A percentile compares a stretch with the other conserved stretches of the same genome.
Conservation (phyloP, 257 asterid genomes). For the Scutellaria baicalensis region DNA sequence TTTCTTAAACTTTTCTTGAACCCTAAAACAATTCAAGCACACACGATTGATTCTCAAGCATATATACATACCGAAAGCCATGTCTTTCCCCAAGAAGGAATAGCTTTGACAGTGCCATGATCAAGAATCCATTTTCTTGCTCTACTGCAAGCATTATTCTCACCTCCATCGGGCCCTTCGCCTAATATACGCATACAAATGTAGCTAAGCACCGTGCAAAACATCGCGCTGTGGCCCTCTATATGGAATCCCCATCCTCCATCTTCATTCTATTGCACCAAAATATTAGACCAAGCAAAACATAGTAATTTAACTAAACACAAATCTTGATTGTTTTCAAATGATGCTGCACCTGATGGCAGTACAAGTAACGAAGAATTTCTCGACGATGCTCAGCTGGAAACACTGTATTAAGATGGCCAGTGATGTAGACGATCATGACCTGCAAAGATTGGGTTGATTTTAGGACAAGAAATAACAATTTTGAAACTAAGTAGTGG, state of each 20-base stretch:
- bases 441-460: conserved; percentile 29
- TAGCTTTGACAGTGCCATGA: conserved; percentile 58
- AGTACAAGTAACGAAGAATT: conserved; percentile 60
- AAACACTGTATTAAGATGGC: conserved; percentile 53
- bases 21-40: background rate
- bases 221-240: conserved; percentile 79
- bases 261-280: conserved; percentile 51
- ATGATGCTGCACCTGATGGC: conserved; percentile 87
- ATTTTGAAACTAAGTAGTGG: too few species aligned
- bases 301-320: too few species aligned
- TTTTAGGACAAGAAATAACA: too few species aligned
- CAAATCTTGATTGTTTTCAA: too few species aligned
- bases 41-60: too few species aligned
- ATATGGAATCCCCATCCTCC: conserved; percentile 87
- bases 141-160: conserved; percentile 41
- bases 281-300: background rate
- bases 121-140: conserved; percentile 84
- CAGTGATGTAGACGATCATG: conserved; percentile 53
- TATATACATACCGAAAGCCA: conserved; percentile 55
- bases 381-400: conserved; percentile 57
- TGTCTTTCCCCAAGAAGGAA: conserved; percentile 83
- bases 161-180: conserved; percentile 51
- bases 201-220: conserved; percentile 59
- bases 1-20: background rate
- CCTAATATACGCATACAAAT: conserved; percentile 68